A percentile compares a stretch with the other conserved stretches of the same genome.
Evolutionary conservation across 306 rosid species (phyloP).

Genomic region (Cucumis hystrix): DNA sequence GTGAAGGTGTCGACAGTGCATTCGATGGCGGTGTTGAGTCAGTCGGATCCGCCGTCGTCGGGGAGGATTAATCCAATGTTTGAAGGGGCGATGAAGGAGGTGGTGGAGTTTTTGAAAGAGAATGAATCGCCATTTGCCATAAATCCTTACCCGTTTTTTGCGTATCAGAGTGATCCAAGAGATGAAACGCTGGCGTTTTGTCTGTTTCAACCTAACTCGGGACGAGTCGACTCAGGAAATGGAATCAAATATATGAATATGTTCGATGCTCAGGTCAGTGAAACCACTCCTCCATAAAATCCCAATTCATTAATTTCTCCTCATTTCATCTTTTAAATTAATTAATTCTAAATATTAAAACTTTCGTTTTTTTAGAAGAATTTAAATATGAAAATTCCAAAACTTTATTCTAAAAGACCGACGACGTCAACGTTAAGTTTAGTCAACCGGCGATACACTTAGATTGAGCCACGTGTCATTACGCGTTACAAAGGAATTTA

Average conservation of each 20-base stretch:
- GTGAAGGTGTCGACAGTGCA: constrained; percentile 72
- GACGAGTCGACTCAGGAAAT: constrained; percentile 64
- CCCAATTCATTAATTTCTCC: neutral
- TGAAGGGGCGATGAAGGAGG: constrained; percentile 21
- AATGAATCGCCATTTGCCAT: constrained; percentile 51
- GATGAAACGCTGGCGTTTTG: constrained; percentile 82
- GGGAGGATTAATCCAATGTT: constrained; percentile 43
- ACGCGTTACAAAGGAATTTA: neutral
- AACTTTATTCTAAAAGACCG: constrained; percentile 6
- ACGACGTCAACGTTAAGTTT: neutral
- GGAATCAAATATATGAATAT: constrained; percentile 74
- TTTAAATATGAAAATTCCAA: neutral
- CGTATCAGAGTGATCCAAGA: constrained; percentile 66
- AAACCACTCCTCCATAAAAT: neutral
- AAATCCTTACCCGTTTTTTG: constrained; percentile 83
- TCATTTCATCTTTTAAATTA: neutral
- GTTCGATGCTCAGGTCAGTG: constrained; percentile 86
- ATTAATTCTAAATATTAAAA: neutral
- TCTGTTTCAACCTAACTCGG: constrained; percentile 67
- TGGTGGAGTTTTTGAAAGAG: constrained; percentile 44
- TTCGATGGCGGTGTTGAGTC: constrained; percentile 58
- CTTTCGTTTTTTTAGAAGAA: too few species aligned
- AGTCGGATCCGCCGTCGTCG: constrained; percentile 77
- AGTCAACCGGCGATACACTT: neutral
- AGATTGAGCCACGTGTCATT: neutral